Percentiles rank a stretch among this genome's conserved stretches.
phyloP scores from a whole-genome alignment of 148 eudicot species.

The Suaeda aralocaspica region DNA sequence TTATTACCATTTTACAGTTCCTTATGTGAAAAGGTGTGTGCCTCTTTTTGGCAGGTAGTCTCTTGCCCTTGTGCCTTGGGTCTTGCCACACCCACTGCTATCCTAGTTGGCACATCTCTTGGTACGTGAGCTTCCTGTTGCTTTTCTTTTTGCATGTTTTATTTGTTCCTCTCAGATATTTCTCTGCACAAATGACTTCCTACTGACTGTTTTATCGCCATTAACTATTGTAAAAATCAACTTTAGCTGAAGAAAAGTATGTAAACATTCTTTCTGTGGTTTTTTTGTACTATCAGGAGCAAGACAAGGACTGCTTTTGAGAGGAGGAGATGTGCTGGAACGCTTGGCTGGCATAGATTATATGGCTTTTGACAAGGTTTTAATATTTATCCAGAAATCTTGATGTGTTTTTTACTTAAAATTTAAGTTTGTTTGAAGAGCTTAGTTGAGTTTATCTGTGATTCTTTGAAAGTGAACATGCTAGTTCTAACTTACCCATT shows the following conservation, averaged over 20 bases:
- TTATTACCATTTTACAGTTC: too few species aligned
- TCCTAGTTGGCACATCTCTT: constrained; percentile 90
- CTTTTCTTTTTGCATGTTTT: constrained; percentile 12
- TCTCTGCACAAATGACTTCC: constrained; percentile 12
- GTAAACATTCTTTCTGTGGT: neutral
- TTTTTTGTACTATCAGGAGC: constrained; percentile 55
- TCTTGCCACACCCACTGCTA: constrained; percentile 98
- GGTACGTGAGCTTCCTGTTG: constrained; percentile 38
- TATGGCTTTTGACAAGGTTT: constrained; percentile 85
- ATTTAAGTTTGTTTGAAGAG: neutral
- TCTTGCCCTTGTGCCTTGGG: constrained; percentile 99
- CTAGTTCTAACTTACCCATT: neutral
- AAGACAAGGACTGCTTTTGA: constrained; percentile 84
- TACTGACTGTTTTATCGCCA: neutral
- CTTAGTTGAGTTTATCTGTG: neutral
- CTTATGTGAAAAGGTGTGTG: neutral
- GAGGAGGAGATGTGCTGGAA: constrained; percentile 96
- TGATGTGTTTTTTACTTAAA: neutral
- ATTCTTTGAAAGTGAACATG: constrained; percentile 1
- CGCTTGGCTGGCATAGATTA: constrained; percentile 71
- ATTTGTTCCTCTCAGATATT: neutral
- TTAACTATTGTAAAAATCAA: neutral
- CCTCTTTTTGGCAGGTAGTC: constrained; percentile 57
- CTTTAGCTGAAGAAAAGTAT: neutral
- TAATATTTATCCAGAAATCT: neutral